These are phyloP conservation scores for Aegilops sharonensis DNA, from an alignment of 176 grass and related monocot genomes.

Conservation along the genomic window DNA sequence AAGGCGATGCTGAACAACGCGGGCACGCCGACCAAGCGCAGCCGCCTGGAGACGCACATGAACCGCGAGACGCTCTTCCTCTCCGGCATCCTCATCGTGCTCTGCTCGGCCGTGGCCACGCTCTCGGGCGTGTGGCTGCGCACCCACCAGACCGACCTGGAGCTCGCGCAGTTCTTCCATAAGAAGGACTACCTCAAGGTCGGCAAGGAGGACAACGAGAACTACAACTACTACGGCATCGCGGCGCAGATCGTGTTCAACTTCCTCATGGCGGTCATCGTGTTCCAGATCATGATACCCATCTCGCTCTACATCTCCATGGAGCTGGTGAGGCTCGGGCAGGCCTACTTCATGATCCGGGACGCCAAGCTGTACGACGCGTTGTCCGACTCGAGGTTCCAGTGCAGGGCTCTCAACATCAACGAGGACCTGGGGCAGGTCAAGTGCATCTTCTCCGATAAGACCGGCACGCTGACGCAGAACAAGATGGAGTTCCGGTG, in stretches of 20 bases:
- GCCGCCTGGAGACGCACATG: conserved; percentile 77
- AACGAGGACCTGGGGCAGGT: conserved; percentile 94
- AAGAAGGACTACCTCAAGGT: conserved; percentile 55
- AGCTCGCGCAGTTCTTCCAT: conserved; percentile 68
- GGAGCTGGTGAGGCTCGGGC: conserved; percentile 86
- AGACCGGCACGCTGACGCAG: conserved; percentile 90
- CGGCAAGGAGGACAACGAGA: neutral
- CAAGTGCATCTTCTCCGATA: conserved; percentile 93
- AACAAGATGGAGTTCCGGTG: conserved; percentile 95
- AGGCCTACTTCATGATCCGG: conserved; percentile 91
- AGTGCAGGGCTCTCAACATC: conserved; percentile 88
- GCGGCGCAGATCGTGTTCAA: conserved; percentile 72
- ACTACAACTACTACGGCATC: conserved; percentile 87
- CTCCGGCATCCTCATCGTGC: conserved; percentile 54
- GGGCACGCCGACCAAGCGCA: conserved; percentile 63
- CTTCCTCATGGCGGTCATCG: conserved; percentile 94
- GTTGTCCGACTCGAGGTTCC: conserved; percentile 65
- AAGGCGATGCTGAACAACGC: conserved; percentile 94
- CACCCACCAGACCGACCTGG: conserved; percentile 47
- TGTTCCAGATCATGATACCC: conserved; percentile 96
- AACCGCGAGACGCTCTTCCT: conserved; percentile 82
- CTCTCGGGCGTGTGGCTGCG: conserved; percentile 65
- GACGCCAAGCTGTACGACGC: conserved; percentile 63
- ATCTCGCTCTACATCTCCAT: conserved; percentile 97
- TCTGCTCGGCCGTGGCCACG: conserved; percentile 55